Evolutionary conservation across 1,139 yeast genomes (phyloP).

Genomic region (Pichia sp.): DNA sequence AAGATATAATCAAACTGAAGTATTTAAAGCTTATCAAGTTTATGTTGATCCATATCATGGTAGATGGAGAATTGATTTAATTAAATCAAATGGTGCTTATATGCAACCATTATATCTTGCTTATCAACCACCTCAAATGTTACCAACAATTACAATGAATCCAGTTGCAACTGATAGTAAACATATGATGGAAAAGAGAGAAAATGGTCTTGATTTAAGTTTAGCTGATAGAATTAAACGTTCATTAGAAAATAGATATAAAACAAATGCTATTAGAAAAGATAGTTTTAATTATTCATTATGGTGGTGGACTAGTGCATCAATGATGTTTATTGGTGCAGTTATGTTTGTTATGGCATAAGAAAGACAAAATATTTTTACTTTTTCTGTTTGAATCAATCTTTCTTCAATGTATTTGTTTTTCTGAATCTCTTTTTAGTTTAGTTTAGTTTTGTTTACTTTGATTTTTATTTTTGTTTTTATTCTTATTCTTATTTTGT

Average conservation of each 20-base stretch:
- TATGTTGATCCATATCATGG: constrained; percentile 78
- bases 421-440: too few species aligned
- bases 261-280: constrained; percentile 64
- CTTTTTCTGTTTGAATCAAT: neutral
- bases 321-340: constrained; percentile 37
- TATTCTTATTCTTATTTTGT: too few species aligned
- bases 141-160: constrained; percentile 85
- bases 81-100: constrained; percentile 74
- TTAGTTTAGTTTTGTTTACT: too few species aligned
- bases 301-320: constrained; percentile 44
- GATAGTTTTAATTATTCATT: constrained; percentile 40
- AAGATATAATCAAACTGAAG: constrained; percentile 64
- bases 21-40: constrained; percentile 53
- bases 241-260: constrained; percentile 70
- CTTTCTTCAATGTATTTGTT: neutral
- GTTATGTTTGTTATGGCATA: constrained; percentile 15
- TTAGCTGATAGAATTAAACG: constrained; percentile 48
- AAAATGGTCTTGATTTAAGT: constrained; percentile 12
- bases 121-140: constrained; percentile 91
- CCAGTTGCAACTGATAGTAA: constrained; percentile 52
- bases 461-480: too few species aligned
- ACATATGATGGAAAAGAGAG: constrained; percentile 25
- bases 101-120: constrained; percentile 88
- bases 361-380: neutral
- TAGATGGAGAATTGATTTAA: constrained; percentile 65